Evolutionary conservation across 371 early-diverging fungal genomes (phyloP).

Genomic region (Apophysomyces ossiformis): DNA sequence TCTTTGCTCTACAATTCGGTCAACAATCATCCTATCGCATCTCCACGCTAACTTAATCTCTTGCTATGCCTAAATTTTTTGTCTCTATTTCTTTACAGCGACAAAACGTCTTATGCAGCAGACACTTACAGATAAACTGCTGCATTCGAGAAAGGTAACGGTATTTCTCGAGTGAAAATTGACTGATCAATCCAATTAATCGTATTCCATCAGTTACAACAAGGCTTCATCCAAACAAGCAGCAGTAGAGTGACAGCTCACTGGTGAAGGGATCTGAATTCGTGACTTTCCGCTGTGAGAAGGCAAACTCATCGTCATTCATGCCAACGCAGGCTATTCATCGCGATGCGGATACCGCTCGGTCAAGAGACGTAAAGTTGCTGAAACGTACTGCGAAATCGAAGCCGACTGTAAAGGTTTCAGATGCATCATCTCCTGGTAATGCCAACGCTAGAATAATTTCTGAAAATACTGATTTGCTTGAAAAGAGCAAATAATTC

Average conservation of each 20-base stretch:
- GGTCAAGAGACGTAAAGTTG: background rate
- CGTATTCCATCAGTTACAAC: no score
- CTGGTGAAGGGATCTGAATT: background rate
- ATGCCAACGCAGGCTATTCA: background rate
- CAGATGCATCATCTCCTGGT: background rate
- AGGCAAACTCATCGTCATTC: background rate
- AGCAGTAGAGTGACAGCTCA: background rate
- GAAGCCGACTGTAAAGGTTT: background rate
- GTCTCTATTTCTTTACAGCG: no score
- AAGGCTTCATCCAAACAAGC: no score
- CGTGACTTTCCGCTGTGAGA: background rate
- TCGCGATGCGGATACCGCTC: background rate
- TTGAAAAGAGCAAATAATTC: constrained; percentile 10
- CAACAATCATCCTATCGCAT: no score
- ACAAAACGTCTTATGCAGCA: no score
- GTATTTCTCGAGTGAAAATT: no score
- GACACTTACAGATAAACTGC: no score
- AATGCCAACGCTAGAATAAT: background rate
- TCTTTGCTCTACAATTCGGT: no score
- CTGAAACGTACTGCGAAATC: background rate
- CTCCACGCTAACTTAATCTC: no score
- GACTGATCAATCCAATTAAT: no score
- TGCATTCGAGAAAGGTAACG: no score
- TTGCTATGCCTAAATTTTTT: no score
- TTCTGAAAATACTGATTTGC: background rate